Conservation (phyloP, 2,329 filamentous ascomycete species). For the Trichoderma breve region DNA sequence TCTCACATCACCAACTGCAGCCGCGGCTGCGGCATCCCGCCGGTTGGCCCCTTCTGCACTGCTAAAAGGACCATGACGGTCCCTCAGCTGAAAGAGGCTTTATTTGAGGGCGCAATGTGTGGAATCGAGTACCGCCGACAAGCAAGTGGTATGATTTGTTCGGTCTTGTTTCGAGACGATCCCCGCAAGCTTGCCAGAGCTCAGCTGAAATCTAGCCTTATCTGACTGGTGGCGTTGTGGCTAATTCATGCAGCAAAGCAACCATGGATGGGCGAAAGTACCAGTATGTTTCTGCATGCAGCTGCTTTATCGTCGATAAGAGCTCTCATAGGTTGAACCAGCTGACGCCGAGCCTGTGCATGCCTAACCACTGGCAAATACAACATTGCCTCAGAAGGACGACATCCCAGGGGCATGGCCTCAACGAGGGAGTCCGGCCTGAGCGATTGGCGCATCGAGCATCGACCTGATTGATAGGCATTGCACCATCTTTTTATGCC, state of each 20-base stretch:
- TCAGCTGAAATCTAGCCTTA: constrained; percentile 18
- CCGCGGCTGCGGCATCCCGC: not conserved
- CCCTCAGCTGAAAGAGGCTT: not conserved
- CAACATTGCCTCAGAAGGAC: not conserved
- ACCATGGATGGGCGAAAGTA: not conserved
- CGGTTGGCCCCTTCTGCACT: not conserved
- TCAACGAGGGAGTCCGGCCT: not conserved
- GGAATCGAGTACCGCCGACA: not conserved
- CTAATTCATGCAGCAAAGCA: constrained; percentile 7
- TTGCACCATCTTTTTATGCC: not conserved
- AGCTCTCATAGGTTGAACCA: not conserved
- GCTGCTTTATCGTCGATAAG: not conserved
- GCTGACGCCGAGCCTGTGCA: constrained; percentile 4
- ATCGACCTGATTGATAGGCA: not conserved
- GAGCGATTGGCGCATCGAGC: constrained; percentile 4
- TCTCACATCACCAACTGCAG: not conserved
- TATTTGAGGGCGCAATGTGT: not conserved
- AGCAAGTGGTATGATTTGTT: not conserved
- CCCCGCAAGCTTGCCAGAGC: constrained; percentile 10
- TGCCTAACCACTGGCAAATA: not conserved
- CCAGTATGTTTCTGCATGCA: not conserved
- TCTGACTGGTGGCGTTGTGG: constrained; percentile 12
- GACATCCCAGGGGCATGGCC: not conserved
- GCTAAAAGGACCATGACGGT: not conserved
- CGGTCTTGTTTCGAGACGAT: constrained; percentile 8